Percentiles rank a stretch among this genome's conserved stretches.
These are phyloP conservation scores for Cenchrus americanus DNA, from an alignment of 176 grass and related monocot species.

Conservation along the genomic window DNA sequence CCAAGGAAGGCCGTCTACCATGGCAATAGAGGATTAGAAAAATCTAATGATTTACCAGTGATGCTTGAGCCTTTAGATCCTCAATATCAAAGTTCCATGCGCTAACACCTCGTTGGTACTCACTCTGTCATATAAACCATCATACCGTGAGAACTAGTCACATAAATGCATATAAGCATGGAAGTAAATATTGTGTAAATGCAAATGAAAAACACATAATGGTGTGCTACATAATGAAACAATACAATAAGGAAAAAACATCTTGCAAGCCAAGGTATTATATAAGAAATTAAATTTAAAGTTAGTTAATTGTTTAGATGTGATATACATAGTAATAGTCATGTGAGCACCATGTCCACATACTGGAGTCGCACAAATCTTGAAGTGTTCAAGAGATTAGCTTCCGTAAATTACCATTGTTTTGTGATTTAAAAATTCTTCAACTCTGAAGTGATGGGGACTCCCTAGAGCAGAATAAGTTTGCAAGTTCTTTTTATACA, in stretches of 20 bases:
- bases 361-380: neutral
- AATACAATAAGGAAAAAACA: constrained; percentile 9
- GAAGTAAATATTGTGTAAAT: neutral
- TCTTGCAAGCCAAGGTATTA: constrained; percentile 4
- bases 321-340: neutral
- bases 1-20: neutral
- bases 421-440: constrained; percentile 11
- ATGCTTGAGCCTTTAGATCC: constrained; percentile 96
- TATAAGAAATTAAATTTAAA: neutral
- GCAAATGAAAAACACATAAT: constrained; percentile 22
- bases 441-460: neutral
- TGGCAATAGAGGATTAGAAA: neutral
- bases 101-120: constrained; percentile 98
- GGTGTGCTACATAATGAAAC: neutral
- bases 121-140: constrained; percentile 56
- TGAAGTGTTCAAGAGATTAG: neutral
- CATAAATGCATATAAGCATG: neutral
- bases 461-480: constrained; percentile 4
- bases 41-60: constrained; percentile 62
- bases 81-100: constrained; percentile 99
- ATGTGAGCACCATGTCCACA: neutral
- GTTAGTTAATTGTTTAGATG: constrained; percentile 23
- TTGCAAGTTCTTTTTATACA: neutral
- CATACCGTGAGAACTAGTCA: constrained; percentile 19
- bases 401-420: neutral